Base-by-base conservation (phyloP, 2,329 filamentous ascomycete genomes). In the Colletotrichum melonis region DNA sequence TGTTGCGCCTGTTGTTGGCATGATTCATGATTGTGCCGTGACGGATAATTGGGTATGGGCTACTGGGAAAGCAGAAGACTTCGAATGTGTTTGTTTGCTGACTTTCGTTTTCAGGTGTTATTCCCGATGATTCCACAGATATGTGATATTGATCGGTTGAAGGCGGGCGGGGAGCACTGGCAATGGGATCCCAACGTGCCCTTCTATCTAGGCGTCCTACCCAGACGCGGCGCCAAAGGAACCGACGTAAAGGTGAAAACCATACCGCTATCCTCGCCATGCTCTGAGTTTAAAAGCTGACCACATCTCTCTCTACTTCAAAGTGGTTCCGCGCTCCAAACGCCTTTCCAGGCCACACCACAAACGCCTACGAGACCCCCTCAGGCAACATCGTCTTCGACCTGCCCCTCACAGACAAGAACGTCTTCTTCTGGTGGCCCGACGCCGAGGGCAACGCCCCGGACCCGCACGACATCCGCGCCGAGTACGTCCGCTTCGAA, bases 391-490 rank as follows among this genome's bases (percentile, higher is more conserved):
- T 80, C 63, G 69, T 81, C 1, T 75, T 85, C 32, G 82, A 85
- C 63, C 75, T 85, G 1, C 78, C 80, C 8, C 68, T 84, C 1
- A 80, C 77, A n/a, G 76, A 84, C 54, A 77, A 80, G 55, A 85
- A 85, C 63, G 81, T 82, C 4, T 86, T 86, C 74, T 84, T 82
- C 76, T 85, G 82, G 81, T 85, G 79, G 81, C 82, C 82, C 9
- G 82, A 84, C 67, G 77, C 76, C 2, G 28, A 82, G 3, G 83
- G 81, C 0, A 80, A 80, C 62, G 78, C 81, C 0, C 81, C 82
- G 0, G 75, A 78, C 9, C 81, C 82, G 28, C 72, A 72, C 38
- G 64, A 71, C 4, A 78, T 82, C 63, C 65, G 67, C 12, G 77
- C 77, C 22, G 75, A 80, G 3, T 73, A 73, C 66, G 66, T 73